Conservation (phyloP, 2,329 filamentous ascomycete species). For the Cercospora brassicicola region DNA sequence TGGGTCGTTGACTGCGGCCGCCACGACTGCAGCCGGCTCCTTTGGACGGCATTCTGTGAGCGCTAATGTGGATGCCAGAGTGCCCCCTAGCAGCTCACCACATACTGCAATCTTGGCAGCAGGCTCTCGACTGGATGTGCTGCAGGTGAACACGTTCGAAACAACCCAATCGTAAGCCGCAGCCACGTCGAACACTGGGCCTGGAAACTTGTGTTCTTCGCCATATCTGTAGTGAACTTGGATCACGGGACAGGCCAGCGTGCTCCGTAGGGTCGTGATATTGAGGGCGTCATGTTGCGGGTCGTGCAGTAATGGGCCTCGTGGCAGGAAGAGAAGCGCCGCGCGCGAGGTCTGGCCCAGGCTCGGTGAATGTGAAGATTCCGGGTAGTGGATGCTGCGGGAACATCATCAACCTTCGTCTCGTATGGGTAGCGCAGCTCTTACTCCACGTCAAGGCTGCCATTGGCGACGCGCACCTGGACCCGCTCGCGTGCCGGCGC, state of each 20-base stretch:
- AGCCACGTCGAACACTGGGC: constrained; percentile 50
- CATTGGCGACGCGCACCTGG: constrained; percentile 40
- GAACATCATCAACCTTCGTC: neutral
- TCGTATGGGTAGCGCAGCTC: neutral
- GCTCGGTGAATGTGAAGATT: constrained; percentile 32
- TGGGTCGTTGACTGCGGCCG: constrained; percentile 50
- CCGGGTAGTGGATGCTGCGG: constrained; percentile 5
- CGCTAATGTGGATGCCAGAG: constrained; percentile 51
- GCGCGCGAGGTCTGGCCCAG: constrained; percentile 6
- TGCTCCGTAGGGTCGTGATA: constrained; percentile 39
- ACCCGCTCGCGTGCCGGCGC: constrained; percentile 1
- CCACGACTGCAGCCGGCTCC: constrained; percentile 45
- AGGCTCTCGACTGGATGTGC: constrained; percentile 30
- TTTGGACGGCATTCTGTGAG: constrained; percentile 50
- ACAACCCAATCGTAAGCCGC: constrained; percentile 46
- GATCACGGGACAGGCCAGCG: constrained; percentile 45
- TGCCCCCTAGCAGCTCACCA: constrained; percentile 51
- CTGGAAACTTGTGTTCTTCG: constrained; percentile 43
- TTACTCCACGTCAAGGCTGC: constrained; percentile 46
- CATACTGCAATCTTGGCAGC: constrained; percentile 46
- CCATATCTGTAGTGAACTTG: constrained; percentile 50
- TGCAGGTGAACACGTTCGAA: constrained; percentile 38
- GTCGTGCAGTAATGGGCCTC: constrained; percentile 42
- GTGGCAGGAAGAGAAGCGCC: constrained; percentile 45
- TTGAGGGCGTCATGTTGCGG: constrained; percentile 37